Base-by-base conservation (phyloP, 2,329 filamentous ascomycete species). In the Neodidymelliopsis sp. region DNA sequence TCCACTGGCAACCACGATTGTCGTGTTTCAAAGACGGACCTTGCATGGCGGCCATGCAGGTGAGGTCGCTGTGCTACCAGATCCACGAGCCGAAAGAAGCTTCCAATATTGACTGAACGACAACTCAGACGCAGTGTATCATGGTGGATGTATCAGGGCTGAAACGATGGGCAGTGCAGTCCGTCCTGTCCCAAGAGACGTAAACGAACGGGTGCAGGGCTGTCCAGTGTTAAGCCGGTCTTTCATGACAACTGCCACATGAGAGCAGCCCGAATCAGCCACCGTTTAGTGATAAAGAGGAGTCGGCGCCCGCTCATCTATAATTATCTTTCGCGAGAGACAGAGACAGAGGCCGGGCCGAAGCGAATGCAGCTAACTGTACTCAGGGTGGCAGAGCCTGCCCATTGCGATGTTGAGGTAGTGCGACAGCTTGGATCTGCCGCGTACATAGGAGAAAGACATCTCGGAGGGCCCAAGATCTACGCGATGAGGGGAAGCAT, bases 31-130 rank as follows among this genome's bases (percentile, higher is more conserved):
- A 30, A 16, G 35, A 19, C 36, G 45, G 24, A 40, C 47, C 47
- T 50, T 44, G 47, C 40, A 50, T 50, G 47, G 40, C 40, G 13
- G 40, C 47, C 47, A 50, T 50, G 47, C 40, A 45, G 40, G 39
- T 50, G 40, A 50, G 47, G 40, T 50, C 29, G 47, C 25, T 49
- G 46, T 49, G 13, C 39, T 16, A 49, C 39, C 29, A 16, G 47
- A 27, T 36, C 29, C 29, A n/a, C 40, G 25, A n/a, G 27, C 35
- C 31, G 35, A 30, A 22, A 15, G 33, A 31, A 31, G 12, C 19
- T 28, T 39, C 19, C 46, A 44, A 49, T 49, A 49, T 35, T 12
- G 46, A 43, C 44, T 39, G 27, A 49, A 33, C 30, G 46, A 49
- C 46, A 49, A 49, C 46, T 44, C 18, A 30, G 28, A 43, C 43